Percentiles rank a stretch among this genome's conserved stretches.
These are phyloP conservation scores for Neurospora sp. DNA, from an alignment of 495 filamentous ascomycete genomes.

Conservation along the genomic window DNA sequence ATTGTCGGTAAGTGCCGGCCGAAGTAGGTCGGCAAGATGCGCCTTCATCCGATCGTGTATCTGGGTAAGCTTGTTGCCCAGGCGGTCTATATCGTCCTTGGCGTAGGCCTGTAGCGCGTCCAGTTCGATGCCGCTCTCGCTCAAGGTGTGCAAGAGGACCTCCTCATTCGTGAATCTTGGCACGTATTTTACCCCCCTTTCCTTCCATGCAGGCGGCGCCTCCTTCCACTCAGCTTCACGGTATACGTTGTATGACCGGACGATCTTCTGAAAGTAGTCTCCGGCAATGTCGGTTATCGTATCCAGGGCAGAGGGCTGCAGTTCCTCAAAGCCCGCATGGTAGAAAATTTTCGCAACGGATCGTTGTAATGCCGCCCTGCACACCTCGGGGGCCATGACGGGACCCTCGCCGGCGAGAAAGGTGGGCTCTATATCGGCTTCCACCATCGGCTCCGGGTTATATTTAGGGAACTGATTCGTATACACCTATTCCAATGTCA, in stretches of 20 bases:
- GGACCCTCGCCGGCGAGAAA: constrained; percentile 82
- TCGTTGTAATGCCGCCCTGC: constrained; percentile 73
- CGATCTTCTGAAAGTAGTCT: constrained; percentile 81
- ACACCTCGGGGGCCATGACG: constrained; percentile 69
- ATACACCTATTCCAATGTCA: constrained; percentile 58
- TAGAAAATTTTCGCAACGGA: constrained; percentile 92
- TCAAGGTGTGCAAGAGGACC: constrained; percentile 73
- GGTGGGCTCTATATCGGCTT: constrained; percentile 73
- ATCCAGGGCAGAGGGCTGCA: constrained; percentile 88
- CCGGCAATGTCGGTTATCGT: constrained; percentile 81
- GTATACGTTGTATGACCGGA: constrained; percentile 67
- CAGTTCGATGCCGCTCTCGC: constrained; percentile 70
- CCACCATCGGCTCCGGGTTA: constrained; percentile 80
- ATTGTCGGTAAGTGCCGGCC: constrained; percentile 69
- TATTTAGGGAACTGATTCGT: constrained; percentile 98
- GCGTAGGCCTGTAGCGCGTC: constrained; percentile 80
- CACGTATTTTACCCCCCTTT: constrained; percentile 43
- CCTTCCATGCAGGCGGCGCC: constrained; percentile 28
- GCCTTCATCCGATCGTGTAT: constrained; percentile 90
- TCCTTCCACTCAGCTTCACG: constrained; percentile 64
- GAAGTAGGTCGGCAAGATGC: constrained; percentile 79
- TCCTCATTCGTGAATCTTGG: constrained; percentile 69
- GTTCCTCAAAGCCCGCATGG: constrained; percentile 94
- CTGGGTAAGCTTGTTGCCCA: constrained; percentile 66
- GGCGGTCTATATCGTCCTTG: constrained; percentile 86